These are phyloP conservation scores for Fusarium tjaetaba DNA, from an alignment of 2,329 filamentous ascomycete genomes.

Conservation along the genomic window DNA sequence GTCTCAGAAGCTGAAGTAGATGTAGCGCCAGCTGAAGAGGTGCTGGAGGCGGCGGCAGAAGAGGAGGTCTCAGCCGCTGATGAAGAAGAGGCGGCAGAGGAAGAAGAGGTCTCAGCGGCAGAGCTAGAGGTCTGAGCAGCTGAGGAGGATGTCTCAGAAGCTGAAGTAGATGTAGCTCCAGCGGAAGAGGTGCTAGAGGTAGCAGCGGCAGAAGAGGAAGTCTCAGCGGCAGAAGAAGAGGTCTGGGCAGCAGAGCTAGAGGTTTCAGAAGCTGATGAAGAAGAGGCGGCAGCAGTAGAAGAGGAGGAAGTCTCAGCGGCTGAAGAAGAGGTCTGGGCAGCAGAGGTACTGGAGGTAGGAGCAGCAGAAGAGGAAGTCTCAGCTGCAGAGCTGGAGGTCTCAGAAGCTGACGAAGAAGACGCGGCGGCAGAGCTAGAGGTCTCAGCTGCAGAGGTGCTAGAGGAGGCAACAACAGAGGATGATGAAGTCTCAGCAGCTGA, in stretches of 20 bases:
- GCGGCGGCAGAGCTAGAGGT: not conserved
- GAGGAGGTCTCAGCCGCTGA: not conserved
- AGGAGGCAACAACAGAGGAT: too few species aligned
- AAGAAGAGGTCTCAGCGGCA: accelerated
- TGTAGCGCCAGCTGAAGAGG: not conserved
- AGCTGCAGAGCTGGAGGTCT: too few species aligned
- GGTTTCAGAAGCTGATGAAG: too few species aligned
- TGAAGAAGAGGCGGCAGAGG: not conserved
- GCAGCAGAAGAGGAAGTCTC: not conserved
- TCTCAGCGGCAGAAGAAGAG: accelerated
- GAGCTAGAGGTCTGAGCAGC: not conserved
- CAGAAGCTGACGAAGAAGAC: accelerated
- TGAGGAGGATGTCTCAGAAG: accelerated
- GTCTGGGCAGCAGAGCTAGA: not conserved
- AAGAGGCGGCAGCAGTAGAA: accelerated
- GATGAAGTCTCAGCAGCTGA: not conserved
- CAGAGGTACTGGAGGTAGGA: not conserved
- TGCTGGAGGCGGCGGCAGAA: not conserved
- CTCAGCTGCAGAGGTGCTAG: too few species aligned
- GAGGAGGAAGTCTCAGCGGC: not conserved
- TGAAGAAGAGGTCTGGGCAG: accelerated
- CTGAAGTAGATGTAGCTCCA: not conserved
- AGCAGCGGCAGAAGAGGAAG: not conserved
- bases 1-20: not conserved
- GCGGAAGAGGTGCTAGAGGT: not conserved